Base-by-base conservation (phyloP, 768 basidiomycete species). In the Filobasidium wieringae region DNA sequence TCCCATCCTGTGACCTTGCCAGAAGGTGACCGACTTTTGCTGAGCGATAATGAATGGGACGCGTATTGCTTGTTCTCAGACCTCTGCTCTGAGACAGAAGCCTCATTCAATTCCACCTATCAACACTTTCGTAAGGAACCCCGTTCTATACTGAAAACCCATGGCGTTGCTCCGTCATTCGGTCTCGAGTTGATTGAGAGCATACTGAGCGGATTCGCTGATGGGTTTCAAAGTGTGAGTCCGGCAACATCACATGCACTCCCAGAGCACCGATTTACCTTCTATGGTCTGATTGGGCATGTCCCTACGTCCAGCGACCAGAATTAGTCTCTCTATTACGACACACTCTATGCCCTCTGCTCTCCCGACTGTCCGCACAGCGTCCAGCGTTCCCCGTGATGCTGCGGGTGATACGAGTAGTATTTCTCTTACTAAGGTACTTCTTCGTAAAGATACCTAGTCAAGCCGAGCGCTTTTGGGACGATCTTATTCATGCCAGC, bases 171-270 rank as follows among this genome's bases (percentile, higher is more conserved):
- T 66, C 85, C 91, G 73, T 96, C 95, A 0, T 97, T 97, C 64
- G 89, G 91, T 0, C 76, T 99, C n/a, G 93, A 99, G 74, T 76
- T 97, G 53, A 89, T 97, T 34, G 93, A 99, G 76, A 96, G 92
- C 66, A 88, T 96, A 1, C 76, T 99, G 51, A 91, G 68, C 19
- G 72, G 70, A 6, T 73, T 72, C 55, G 68, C 68, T 49, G 63
- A 68, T n/a, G 65, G 63, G 24, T 64, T 73, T 36, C 68, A 85
- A 52, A 81, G 85, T 78, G 91, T 87, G 64, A 34, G 76, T 69
- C 6, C 12, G 5, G n/a, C n/a, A n/a, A n/a, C n/a, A n/a, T n/a
- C n/a, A n/a, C n/a, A n/a, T n/a, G n/a, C n/a, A n/a, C n/a, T n/a
- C n/a, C n/a, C n/a, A n/a, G n/a, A n/a, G n/a, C n/a, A 27, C 22